Evolutionary conservation across 106 monocot species (phyloP), one percentile per base, ranked within the genome.

Genomic region (Dioscorea dumetorum): DNA sequence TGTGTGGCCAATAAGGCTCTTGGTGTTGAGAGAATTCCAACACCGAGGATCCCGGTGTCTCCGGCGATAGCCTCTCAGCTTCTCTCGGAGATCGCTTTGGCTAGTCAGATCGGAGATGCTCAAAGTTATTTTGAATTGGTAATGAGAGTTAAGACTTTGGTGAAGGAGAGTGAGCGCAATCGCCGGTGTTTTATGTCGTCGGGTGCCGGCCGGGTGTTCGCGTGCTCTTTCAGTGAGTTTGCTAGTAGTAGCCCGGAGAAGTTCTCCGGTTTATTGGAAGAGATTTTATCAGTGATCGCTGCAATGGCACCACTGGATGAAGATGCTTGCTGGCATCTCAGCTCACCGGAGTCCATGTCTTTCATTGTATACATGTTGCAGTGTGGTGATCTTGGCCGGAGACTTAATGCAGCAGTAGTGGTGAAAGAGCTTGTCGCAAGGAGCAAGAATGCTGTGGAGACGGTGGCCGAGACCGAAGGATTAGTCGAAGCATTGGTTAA

Each of bases 1-100:
- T 83, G 82, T 66, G 78, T 78, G 19, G 74, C 64, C 5, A 59
- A 83, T 67, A 24, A 52, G 0, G 59, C 63, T n/a, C 23, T 52
- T 22, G 82, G 82, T 22, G 24, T 82, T 53, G 73, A 82, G 50
- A 24, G 82, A 18, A 78, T 83, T 31, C 82, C 82, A 17, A 77
- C 82, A 0, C 82, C 82, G 8, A 48, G 69, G n/a, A 49, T 67
- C 34, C 82, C 82, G 6, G n/a, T 70, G 10, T 51, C 70, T 14
- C n/a, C n/a, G 3, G 17, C 58, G 14, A 24, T 69, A 11, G 74
- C 62, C 4, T 14, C 32, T 11, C 31, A 51, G 5, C 64, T 75
- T 19, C 50, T 75, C 8, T 10, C 49, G 13, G 70, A 60, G 64
- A 60, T 70, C 22, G 28, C 8, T 3, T 11, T 22, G 4, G 15